Evolutionary conservation across 1,284 basidiomycete genomes (phyloP).

Genomic region (Crepidotus sp.): DNA sequence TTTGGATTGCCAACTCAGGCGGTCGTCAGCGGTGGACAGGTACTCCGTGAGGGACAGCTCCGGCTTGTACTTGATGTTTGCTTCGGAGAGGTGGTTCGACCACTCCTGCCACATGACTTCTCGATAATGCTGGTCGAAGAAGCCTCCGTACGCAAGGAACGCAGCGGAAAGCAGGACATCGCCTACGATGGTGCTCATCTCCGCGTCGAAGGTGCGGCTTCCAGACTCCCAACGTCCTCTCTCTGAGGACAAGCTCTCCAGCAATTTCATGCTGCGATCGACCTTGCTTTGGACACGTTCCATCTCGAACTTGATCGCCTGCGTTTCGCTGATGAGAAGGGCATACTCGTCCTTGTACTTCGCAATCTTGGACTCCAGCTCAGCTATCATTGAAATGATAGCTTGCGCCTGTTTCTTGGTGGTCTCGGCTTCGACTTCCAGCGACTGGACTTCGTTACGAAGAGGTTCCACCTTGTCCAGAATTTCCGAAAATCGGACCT

Average conservation of each 20-base stretch:
- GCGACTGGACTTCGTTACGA: constrained; percentile 88
- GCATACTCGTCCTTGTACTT: constrained; percentile 98
- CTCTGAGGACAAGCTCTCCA: constrained; percentile 94
- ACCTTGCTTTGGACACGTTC: constrained; percentile 96
- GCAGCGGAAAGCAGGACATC: constrained; percentile 95
- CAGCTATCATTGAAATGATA: constrained; percentile 88
- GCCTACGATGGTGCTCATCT: constrained; percentile 98
- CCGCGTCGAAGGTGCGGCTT: constrained; percentile 92
- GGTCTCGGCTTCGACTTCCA: constrained; percentile 86
- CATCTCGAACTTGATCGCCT: constrained; percentile 98
- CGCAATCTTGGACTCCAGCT: constrained; percentile 89
- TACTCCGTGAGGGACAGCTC: constrained; percentile 94
- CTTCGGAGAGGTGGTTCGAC: constrained; percentile 81
- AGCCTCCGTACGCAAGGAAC: constrained; percentile 95
- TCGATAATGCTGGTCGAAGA: constrained; percentile 98
- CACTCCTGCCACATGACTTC: constrained; percentile 97
- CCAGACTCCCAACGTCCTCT: constrained; percentile 91
- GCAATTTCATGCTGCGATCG: constrained; percentile 90
- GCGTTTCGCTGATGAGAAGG: constrained; percentile 91
- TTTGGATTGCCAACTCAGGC: constrained; percentile 92
- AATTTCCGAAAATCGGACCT: constrained; percentile 96
- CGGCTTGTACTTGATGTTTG: constrained; percentile 87
- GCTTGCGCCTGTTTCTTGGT: constrained; percentile 89
- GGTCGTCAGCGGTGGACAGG: constrained; percentile 94
- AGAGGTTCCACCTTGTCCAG: constrained; percentile 96